A percentile compares a stretch with the other conserved stretches of the same genome.
Conservation (phyloP, 2,329 filamentous ascomycete genomes). For the Penicillium hordei region DNA sequence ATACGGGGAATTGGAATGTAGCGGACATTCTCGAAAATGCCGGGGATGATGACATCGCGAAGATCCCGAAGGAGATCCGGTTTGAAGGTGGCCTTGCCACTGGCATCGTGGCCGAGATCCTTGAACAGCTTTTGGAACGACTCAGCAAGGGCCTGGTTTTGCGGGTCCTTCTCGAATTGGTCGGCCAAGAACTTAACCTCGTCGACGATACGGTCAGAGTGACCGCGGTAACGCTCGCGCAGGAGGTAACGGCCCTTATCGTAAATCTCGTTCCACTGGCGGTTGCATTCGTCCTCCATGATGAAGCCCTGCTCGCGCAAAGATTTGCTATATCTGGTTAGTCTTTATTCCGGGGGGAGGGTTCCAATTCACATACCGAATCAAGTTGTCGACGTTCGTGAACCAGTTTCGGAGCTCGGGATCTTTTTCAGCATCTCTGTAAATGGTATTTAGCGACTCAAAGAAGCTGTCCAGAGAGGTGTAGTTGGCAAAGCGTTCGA, state of each 20-base stretch:
- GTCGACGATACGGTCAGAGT: conserved; percentile 83
- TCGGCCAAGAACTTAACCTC: conserved; percentile 86
- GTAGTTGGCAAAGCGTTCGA: conserved; percentile 94
- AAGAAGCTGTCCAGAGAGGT: conserved; percentile 87
- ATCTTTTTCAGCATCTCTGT: conserved; percentile 81
- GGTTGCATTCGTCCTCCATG: conserved; percentile 73
- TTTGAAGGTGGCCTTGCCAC: conserved; percentile 87
- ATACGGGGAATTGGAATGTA: conserved; percentile 94
- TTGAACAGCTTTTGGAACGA: conserved; percentile 81
- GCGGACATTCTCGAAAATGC: conserved; percentile 75
- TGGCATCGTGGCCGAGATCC: conserved; percentile 82
- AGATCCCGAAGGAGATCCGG: conserved; percentile 87
- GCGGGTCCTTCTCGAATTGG: conserved; percentile 84
- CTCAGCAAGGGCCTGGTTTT: conserved; percentile 77
- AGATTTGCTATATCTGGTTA: conserved; percentile 56
- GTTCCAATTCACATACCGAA: conserved; percentile 49
- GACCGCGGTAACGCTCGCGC: conserved; percentile 79
- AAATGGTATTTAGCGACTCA: conserved; percentile 79
- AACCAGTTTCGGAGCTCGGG: conserved; percentile 89
- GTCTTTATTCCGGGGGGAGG: background rate
- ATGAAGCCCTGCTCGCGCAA: conserved; percentile 90
- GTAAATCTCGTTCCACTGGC: conserved; percentile 80
- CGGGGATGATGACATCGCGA: conserved; percentile 80
- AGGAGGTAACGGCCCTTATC: conserved; percentile 84
- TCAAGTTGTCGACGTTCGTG: conserved; percentile 70